Percentiles rank a stretch among this genome's conserved stretches.
These are phyloP conservation scores for Chlamydomonas reinhardtii DNA, from an alignment of 163 green algal genomes.

Conservation along the genomic window DNA sequence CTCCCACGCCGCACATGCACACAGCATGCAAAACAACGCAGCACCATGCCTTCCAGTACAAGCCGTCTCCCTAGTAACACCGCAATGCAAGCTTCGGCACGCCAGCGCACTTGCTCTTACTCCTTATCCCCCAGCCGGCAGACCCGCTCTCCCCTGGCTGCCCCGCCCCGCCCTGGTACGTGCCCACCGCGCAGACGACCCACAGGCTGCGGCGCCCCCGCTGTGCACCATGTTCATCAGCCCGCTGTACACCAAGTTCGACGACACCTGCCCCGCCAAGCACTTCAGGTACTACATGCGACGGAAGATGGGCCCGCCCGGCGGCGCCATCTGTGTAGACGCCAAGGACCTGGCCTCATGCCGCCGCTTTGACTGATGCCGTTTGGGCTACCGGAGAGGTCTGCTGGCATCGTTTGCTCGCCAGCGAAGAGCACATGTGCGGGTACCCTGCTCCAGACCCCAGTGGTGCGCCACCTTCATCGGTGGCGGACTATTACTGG, in stretches of 20 bases:
- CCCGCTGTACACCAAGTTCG: constrained; percentile 3
- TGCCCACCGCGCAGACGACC: not conserved
- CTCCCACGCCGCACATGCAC: no score
- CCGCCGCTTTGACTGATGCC: not conserved
- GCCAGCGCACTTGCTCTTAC: no score
- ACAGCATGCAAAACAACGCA: no score
- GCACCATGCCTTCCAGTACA: no score
- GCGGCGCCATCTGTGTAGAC: constrained; percentile 49
- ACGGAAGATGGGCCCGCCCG: constrained; percentile 48
- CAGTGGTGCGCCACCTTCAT: no score
- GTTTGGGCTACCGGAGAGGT: no score
- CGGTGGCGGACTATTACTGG: no score
- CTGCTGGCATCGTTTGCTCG: no score
- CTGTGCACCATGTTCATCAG: constrained; percentile 61
- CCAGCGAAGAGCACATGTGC: no score
- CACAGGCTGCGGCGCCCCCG: not conserved
- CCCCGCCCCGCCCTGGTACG: not conserved
- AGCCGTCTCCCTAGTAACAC: no score
- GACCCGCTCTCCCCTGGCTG: not conserved
- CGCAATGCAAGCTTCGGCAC: no score
- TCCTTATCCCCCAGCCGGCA: not conserved
- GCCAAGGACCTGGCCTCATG: constrained; percentile 18
- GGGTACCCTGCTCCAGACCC: no score
- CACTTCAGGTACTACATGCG: constrained; percentile 51
- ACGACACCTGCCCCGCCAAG: constrained; percentile 48